Evolutionary conservation across 1,284 basidiomycete genomes (phyloP), one percentile per base, ranked within the genome.

Genomic region (Leccinum griseonigrum): DNA sequence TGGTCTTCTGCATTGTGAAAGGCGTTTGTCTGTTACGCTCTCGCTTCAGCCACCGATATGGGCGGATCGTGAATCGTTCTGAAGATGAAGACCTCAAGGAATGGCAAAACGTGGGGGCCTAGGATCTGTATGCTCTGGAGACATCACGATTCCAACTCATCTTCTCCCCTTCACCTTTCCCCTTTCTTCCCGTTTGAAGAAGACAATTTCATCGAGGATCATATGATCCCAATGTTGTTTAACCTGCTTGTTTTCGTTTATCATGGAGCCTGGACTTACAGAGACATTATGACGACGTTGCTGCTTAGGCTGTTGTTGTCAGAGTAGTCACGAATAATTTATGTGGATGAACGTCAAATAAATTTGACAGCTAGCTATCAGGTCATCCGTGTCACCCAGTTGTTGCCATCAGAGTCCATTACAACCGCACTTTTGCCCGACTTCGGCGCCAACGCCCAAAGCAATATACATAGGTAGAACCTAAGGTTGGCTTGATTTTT

Each of bases 1-100:
- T 87, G 51, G 64, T 85, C 9, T 87, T 87, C 63, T 51, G 64
- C 4, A 34, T 83, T 60, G 78, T 79, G 11, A 75, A 76, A 16
- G 74, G 71, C 1, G 6, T 76, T 4, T 75, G 77, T 16, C 9
- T 71, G 1, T 54, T 80, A 2, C 77, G 82, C 6, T 56, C 70
- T 18, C 64, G 69, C 16, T 22, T 73, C 28, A 58, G 61, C 31
- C 16, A 58, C 3, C 65, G 62, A 32, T 66, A 64, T 43, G 63
- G 58, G 4, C 13, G 32, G 48, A 43, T 63, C 34, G 60, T 62
- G 29, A 61, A 64, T 1, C 16, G 46, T 4, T 14, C 50, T 29
- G 31, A 18, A 1, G 29, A 54, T 22, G 64, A 53, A 34, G 64
- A 53, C 3, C 8, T 73, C 14, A 65, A 67, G 0, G 73, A 73